phyloP scores from a whole-genome alignment of 2,329 filamentous ascomycete genomes.

The Chrysoporthe austroafricana region DNA sequence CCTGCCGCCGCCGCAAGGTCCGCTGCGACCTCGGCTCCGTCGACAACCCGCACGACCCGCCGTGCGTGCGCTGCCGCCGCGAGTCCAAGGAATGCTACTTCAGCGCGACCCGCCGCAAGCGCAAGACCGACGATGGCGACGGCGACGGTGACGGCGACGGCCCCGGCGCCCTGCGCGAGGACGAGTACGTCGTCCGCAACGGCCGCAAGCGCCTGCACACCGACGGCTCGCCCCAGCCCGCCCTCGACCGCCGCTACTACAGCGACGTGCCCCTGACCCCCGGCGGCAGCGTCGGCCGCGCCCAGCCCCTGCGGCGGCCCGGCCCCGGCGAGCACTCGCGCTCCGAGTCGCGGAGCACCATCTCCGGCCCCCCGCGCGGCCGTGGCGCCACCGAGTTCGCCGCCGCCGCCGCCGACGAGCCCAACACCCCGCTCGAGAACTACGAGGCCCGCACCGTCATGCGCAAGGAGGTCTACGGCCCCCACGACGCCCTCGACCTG shows the following conservation, averaged over 20 bases:
- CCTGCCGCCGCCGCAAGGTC: constrained; percentile 64
- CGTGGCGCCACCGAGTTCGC: constrained; percentile 38
- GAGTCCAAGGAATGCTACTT: constrained; percentile 98
- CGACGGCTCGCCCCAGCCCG: constrained; percentile 46
- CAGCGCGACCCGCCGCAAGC: constrained; percentile 90
- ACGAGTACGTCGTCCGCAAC: constrained; percentile 71
- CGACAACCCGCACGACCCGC: constrained; percentile 91
- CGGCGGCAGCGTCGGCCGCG: constrained; percentile 67
- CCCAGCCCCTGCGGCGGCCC: constrained; percentile 69
- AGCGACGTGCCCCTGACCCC: constrained; percentile 65
- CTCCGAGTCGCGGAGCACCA: constrained; percentile 41
- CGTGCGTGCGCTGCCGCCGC: constrained; percentile 89
- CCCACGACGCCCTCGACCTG: constrained; percentile 89
- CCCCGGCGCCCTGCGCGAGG: constrained; percentile 44
- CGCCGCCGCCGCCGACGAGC: constrained; percentile 55
- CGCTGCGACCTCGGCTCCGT: constrained; percentile 72
- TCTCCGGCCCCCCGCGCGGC: constrained; percentile 34
- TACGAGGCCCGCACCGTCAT: constrained; percentile 67
- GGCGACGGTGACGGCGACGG: constrained; percentile 50
- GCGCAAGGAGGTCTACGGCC: constrained; percentile 79
- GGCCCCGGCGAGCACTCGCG: constrained; percentile 39
- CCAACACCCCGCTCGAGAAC: constrained; percentile 66
- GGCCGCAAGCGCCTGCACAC: constrained; percentile 69
- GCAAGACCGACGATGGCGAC: constrained; percentile 69
- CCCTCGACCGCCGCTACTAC: constrained; percentile 50